phyloP scores from a whole-genome alignment of 768 basidiomycete species.

The Amyloporia xantha region DNA sequence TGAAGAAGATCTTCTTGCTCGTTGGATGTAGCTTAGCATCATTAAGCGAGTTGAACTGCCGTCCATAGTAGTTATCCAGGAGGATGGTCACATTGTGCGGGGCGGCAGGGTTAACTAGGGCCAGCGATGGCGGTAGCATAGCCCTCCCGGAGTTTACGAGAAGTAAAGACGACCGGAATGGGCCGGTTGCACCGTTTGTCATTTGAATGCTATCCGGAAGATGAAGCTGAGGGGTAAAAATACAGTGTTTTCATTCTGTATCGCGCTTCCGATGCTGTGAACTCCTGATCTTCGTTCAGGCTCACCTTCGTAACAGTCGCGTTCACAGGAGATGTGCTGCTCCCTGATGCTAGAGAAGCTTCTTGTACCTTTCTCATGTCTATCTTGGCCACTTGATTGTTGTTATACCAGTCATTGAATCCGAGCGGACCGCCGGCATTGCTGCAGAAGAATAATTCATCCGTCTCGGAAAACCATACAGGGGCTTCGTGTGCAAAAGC shows the following conservation, averaged over 20 bases:
- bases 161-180: conserved; percentile 50
- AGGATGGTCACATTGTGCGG: conserved; percentile 66
- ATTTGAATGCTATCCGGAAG: conserved; percentile 56
- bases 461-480: conserved; percentile 56
- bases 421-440: conserved; percentile 63
- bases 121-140: conserved; percentile 51
- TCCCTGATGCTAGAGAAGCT: conserved; percentile 29
- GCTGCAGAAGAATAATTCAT: conserved; percentile 68
- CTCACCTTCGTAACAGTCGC: conserved; percentile 42
- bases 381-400: conserved; percentile 58
- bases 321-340: conserved; percentile 33
- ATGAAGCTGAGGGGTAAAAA: too few species aligned
- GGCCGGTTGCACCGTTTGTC: conserved; percentile 66
- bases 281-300: too few species aligned
- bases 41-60: conserved; percentile 79
- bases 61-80: conserved; percentile 72
- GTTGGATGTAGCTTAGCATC: conserved; percentile 68
- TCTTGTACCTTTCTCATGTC: conserved; percentile 48
- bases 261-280: too few species aligned
- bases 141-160: conserved; percentile 65
- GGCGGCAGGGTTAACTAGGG: conserved; percentile 53
- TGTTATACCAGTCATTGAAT: conserved; percentile 55
- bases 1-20: conserved; percentile 67
- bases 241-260: background rate
- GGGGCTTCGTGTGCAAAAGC: conserved; percentile 80